Evolutionary conservation across 768 basidiomycete genomes (phyloP), one percentile per base, ranked within the genome.

Genomic region (Amanita pallidorosea): DNA sequence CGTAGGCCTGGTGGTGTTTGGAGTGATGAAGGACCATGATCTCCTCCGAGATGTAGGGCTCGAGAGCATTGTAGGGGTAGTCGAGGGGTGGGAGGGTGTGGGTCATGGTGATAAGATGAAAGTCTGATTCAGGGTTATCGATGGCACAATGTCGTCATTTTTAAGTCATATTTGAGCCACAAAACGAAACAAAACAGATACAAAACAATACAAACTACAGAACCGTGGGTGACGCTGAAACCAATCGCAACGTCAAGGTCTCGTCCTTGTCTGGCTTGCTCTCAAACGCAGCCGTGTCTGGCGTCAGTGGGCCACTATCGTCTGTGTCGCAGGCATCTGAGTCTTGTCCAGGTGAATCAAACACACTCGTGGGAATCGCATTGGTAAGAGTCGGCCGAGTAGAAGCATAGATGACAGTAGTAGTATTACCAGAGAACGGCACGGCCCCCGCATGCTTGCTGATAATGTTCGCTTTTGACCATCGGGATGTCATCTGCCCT

Each of bases 11-110:
- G 63, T 97, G 93, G 64, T 97, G 93, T 75, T 93, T 94, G 55
- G 74, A 80, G 74, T 97, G 93, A 70, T 97, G 93, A 46, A 95
- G 86, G 51, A 72, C 77, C 93, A 95, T 97, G 70, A 96, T 97
- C 71, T 94, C 79, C 63, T 74, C 63, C 33, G 81, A 87, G 72
- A 97, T 95, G 71, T 81, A 83, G n/a, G 93, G 93, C 74, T 94
- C 88, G 62, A 97, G 88, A 47, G 80, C 93, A 73, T 93, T 70
- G 71, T 93, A 93, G 5, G 71, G 60, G 65, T 91, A 94, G 5
- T 83, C 81, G 29, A 91, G 80, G 55, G 73, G 69, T 20, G 88
- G 88, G 33, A 92, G 79, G 41, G 69, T 72, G 73, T 82, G 68
- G 48, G 76, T 61, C 64, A 70, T 77, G 40, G 27, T 33, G 38